phyloP scores from a whole-genome alignment of 2,329 filamentous ascomycete species.

The Lithohypha guttulata region DNA sequence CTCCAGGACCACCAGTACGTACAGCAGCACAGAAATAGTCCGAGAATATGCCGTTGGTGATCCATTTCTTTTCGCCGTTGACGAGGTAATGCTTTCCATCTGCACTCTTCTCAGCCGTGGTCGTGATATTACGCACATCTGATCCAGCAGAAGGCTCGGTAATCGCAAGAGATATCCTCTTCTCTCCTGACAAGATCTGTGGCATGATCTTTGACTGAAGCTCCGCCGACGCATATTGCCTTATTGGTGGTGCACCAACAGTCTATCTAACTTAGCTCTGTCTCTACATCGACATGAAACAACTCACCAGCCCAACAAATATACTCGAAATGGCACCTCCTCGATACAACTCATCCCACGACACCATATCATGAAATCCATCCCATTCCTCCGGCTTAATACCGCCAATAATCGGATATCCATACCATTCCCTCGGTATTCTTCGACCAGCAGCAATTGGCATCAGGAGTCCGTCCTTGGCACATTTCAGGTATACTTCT shows the following conservation, averaged over 20 bases:
- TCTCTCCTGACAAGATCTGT: conserved; percentile 45
- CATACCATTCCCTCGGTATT: conserved; percentile 11
- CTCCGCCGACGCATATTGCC: conserved; percentile 24
- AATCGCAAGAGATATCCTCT: conserved; percentile 50
- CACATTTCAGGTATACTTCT: conserved; percentile 9
- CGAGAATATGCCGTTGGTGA: conserved; percentile 95
- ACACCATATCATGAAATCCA: conserved; percentile 29
- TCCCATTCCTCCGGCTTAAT: conserved; percentile 28
- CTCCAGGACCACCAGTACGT: conserved; percentile 57
- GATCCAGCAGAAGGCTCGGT: conserved; percentile 46
- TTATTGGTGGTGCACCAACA: conserved; percentile 24
- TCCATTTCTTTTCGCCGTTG: conserved; percentile 97
- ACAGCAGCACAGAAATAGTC: conserved; percentile 94
- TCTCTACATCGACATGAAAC: conserved; percentile 24
- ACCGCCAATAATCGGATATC: conserved; percentile 18
- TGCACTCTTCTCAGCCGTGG: conserved; percentile 45
- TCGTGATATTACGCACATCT: conserved; percentile 54
- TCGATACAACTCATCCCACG: conserved; percentile 30
- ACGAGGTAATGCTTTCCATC: conserved; percentile 43
- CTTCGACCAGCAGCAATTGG: conserved; percentile 5
- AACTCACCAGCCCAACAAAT: conserved; percentile 5
- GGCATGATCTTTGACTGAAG: conserved; percentile 42
- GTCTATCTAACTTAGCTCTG: conserved; percentile 24
- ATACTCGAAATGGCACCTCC: conserved; percentile 18
- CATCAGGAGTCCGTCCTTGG: conserved; percentile 8